Percentiles rank a stretch among this genome's conserved stretches.
Evolutionary conservation across 78 protist genomes (phyloP).

Genomic region (Parvularia atlantis): DNA sequence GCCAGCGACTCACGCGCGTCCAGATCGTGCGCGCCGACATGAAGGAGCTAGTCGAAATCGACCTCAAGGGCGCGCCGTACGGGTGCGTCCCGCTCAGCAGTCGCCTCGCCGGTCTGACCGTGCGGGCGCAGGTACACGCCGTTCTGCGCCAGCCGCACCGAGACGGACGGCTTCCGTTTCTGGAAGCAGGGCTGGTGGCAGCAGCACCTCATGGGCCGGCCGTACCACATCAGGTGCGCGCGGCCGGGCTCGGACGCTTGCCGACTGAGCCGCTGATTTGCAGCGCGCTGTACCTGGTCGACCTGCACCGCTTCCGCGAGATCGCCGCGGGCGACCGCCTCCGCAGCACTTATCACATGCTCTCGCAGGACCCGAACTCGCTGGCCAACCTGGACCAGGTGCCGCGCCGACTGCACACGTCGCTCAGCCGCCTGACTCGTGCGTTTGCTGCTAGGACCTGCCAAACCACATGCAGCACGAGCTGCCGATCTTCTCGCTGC

Average conservation of each 20-base stretch:
- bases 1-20: not conserved
- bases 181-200: slow-evolving; percentile 89
- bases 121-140: too few species aligned
- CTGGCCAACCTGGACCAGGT: slow-evolving; percentile 65
- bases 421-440: not conserved
- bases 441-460: slow-evolving; percentile 83
- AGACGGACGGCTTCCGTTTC: slow-evolving; percentile 89
- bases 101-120: too few species aligned
- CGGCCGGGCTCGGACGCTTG: not conserved
- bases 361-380: slow-evolving; percentile 63
- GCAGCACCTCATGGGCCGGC: slow-evolving; percentile 68
- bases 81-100: too few species aligned
- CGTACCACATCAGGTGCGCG: slow-evolving; percentile 80
- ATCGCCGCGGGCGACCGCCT: slow-evolving; percentile 81
- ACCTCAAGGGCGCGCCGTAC: slow-evolving; percentile 64
- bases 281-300: slow-evolving; percentile 93
- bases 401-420: not conserved
- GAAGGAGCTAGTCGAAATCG: slow-evolving; percentile 76
- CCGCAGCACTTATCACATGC: slow-evolving; percentile 67
- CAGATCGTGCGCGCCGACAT: slow-evolving; percentile 81
- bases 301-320: slow-evolving; percentile 73
- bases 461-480: slow-evolving; percentile 91
- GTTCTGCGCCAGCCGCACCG: slow-evolving; percentile 67
- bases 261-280: slow-evolving; percentile 5
- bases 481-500: slow-evolving; percentile 84